These are phyloP conservation scores for Epichloe sibirici DNA, from an alignment of 2,329 filamentous ascomycete species.

Conservation along the genomic window DNA sequence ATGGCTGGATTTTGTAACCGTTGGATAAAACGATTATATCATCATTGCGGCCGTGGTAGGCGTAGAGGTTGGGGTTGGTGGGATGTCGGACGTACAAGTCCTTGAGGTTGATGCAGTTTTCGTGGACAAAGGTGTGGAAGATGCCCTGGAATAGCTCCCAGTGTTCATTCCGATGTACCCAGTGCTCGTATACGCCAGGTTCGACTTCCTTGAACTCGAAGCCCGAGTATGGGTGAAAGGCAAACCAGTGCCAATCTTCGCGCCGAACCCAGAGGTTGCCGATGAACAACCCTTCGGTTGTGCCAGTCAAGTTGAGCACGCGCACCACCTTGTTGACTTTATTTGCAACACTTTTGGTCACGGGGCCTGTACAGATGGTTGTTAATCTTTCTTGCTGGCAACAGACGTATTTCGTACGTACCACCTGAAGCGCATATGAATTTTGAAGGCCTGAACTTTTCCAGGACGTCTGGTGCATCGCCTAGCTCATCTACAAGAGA, in stretches of 20 bases:
- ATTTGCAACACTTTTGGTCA: slow-evolving; percentile 14
- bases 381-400: not conserved
- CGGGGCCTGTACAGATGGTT: slow-evolving; percentile 10
- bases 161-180: slow-evolving; percentile 19
- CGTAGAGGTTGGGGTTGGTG: slow-evolving; percentile 16
- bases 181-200: slow-evolving; percentile 19
- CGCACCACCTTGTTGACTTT: slow-evolving; percentile 21
- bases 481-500: slow-evolving; percentile 23
- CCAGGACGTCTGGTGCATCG: slow-evolving; percentile 18
- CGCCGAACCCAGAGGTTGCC: slow-evolving; percentile 16
- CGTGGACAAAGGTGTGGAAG: slow-evolving; percentile 20
- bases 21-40: slow-evolving; percentile 20
- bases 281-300: slow-evolving; percentile 22
- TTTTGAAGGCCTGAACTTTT: slow-evolving; percentile 19
- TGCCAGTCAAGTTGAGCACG: slow-evolving; percentile 22
- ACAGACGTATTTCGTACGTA: not conserved
- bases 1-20: slow-evolving; percentile 19
- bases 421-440: slow-evolving; percentile 24
- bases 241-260: slow-evolving; percentile 21
- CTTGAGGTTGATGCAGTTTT: slow-evolving; percentile 17
- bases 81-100: slow-evolving; percentile 19
- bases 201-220: slow-evolving; percentile 23
- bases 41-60: slow-evolving; percentile 18
- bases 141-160: slow-evolving; percentile 19
- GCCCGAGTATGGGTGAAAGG: slow-evolving; percentile 21